phyloP scores from a whole-genome alignment of 495 filamentous ascomycete genomes.

The Oleoguttula mirabilis region DNA sequence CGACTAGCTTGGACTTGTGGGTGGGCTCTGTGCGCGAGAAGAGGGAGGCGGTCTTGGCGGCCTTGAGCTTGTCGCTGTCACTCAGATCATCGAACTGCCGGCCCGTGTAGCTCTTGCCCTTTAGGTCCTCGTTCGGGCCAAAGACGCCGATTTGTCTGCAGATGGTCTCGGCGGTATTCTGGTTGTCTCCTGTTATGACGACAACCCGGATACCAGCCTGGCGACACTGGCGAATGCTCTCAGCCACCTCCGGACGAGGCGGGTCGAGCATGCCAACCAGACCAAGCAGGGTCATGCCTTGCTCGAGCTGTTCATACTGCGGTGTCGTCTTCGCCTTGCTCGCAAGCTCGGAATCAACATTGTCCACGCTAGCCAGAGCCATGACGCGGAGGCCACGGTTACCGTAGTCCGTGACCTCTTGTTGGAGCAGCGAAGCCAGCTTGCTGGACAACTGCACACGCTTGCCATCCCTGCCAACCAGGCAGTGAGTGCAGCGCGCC shows the following conservation, averaged over 20 bases:
- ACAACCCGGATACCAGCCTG: constrained; percentile 92
- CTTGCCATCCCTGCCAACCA: constrained; percentile 64
- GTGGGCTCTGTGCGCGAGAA: constrained; percentile 95
- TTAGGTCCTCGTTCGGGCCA: constrained; percentile 64
- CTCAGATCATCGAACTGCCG: constrained; percentile 84
- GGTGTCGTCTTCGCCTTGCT: constrained; percentile 69
- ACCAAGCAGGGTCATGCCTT: constrained; percentile 84
- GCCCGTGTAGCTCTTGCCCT: constrained; percentile 88
- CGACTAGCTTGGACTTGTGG: constrained; percentile 93
- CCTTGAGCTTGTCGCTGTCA: constrained; percentile 65
- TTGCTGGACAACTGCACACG: constrained; percentile 56
- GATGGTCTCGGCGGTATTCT: constrained; percentile 92
- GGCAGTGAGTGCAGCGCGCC: constrained; percentile 71
- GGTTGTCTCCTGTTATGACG: constrained; percentile 97
- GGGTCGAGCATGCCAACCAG: constrained; percentile 96
- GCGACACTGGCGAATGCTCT: constrained; percentile 76
- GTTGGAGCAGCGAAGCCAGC: constrained; percentile 53
- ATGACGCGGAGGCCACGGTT: constrained; percentile 91
- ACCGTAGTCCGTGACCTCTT: constrained; percentile 78
- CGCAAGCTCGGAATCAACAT: constrained; percentile 40
- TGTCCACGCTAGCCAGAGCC: constrained; percentile 70
- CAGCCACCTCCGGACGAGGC: constrained; percentile 83
- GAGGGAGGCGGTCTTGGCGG: constrained; percentile 72
- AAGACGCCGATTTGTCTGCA: constrained; percentile 97
- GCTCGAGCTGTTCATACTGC: constrained; percentile 79